Evolutionary conservation across 305 asterid species (phyloP), one percentile per base, ranked within the genome.

Genomic region (Withania somnifera): DNA sequence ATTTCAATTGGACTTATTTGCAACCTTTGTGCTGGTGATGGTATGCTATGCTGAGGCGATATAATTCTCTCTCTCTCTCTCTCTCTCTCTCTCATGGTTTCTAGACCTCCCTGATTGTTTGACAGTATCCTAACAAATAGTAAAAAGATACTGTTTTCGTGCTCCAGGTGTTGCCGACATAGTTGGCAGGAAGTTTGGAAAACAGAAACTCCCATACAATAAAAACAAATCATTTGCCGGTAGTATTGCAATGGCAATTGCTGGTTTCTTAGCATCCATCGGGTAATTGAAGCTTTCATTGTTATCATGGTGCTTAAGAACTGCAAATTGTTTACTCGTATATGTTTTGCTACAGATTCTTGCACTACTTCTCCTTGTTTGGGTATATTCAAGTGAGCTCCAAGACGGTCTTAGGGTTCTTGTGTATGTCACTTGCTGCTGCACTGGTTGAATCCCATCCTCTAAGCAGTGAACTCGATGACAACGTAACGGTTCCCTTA

Each of bases 21-120:
- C 87, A 93, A 91, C 87, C 95, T 95, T 77, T 92, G 95, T 85
- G 98, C 98, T 42, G 99, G 99, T 81, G 98, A 94, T 82, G 99
- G 99, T 96, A 92, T 20, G 79, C 79, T 24, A 73, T 47, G 79
- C 79, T 73, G 79, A 47, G 79, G 42, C 42, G 15, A 73, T 51
- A 15, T 8, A 73, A 47, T 47, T 47, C 6, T 7, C 6, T 34
- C 5, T 3, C 3, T 0, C 38, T 6, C 38, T 6, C 38, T 3
- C 40, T 7, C 40, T 5, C 40, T 15, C 38, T 14, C 26, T 42
- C 38, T 71, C 36, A 40, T 10, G 6, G 77, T 68, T 68, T 19
- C 53, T 42, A 6, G 19, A 20, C 36, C 56, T 45, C 32, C 4
- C 57, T 71, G 24, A 45, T 73, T 73, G 42, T 26, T 10, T 47